Evolutionary conservation across 1,284 basidiomycete species (phyloP).

Genomic region (Moesziomyces sp.): DNA sequence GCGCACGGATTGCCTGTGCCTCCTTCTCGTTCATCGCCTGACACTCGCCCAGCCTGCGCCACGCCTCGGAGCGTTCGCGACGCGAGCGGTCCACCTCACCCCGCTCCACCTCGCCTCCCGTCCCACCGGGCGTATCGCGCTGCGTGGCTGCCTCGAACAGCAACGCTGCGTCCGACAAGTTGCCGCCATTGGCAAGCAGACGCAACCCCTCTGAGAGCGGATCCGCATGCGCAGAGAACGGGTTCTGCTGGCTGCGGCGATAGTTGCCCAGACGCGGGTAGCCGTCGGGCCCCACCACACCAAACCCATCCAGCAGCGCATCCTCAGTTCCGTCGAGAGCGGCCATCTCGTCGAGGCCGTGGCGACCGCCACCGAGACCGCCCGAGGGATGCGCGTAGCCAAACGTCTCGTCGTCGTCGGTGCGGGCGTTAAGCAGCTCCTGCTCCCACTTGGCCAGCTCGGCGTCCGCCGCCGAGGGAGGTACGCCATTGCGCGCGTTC

Average conservation of each 20-base stretch:
- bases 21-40: slow-evolving; percentile 93
- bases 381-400: slow-evolving; percentile 70
- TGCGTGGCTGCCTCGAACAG: slow-evolving; percentile 83
- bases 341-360: slow-evolving; percentile 54
- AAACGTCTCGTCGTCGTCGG: slow-evolving; percentile 71
- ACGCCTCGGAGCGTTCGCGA: slow-evolving; percentile 78
- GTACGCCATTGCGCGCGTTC: slow-evolving; percentile 48
- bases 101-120: slow-evolving; percentile 76
- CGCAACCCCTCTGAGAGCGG: slow-evolving; percentile 73
- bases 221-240: slow-evolving; percentile 73
- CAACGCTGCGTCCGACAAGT: slow-evolving; percentile 83
- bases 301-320: slow-evolving; percentile 54
- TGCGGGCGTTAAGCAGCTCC: slow-evolving; percentile 71
- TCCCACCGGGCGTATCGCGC: slow-evolving; percentile 49
- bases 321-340: slow-evolving; percentile 63
- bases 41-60: slow-evolving; percentile 91
- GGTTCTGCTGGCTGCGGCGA: slow-evolving; percentile 71
- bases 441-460: slow-evolving; percentile 78
- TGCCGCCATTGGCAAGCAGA: slow-evolving; percentile 78
- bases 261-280: slow-evolving; percentile 63
- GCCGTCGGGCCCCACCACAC: slow-evolving; percentile 58
- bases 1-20: slow-evolving; percentile 71
- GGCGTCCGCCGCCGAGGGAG: slow-evolving; percentile 51
- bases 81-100: slow-evolving; percentile 69
- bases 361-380: slow-evolving; percentile 57